Base-by-base conservation (phyloP, 108 stramenopile species). In the Discostella stelligeroides region DNA sequence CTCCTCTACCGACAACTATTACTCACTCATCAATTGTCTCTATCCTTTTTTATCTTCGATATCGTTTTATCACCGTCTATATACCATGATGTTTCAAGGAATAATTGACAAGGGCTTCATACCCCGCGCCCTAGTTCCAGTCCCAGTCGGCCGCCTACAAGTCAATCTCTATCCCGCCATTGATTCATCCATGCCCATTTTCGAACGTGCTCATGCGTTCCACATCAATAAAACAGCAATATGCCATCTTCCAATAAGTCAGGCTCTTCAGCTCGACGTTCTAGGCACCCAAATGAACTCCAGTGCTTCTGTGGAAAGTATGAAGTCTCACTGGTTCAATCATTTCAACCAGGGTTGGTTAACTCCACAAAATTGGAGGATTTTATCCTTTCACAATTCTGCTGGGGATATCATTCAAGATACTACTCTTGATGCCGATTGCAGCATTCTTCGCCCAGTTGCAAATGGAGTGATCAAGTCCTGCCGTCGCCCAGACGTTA, bases 1-100 rank as follows among this genome's bases (percentile, higher is more conserved):
- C n/a, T 38, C 7, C 54, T 17, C 15, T 80, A 68, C 47, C 69
- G 73, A 54, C 75, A 55, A 59, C 75, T 20, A 71, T 70, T 21
- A 62, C 65, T 13, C 38, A 14, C 4, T 25, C 30, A 15, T 67
- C 63, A 2, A 25, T 1, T 2, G n/a, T n/a, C n/a, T n/a, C n/a
- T n/a, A n/a, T n/a, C n/a, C n/a, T n/a, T n/a, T n/a, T n/a, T n/a
- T n/a, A n/a, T n/a, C n/a, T n/a, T n/a, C n/a, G n/a, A n/a, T n/a
- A n/a, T n/a, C n/a, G n/a, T n/a, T n/a, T n/a, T n/a, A n/a, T n/a
- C n/a, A n/a, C n/a, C n/a, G n/a, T n/a, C 17, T 18, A 2, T 20
- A 20, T 4, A 20, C 1, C 20, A 8, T 18, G 18, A 50, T 50
- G 23, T 1, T 24, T 8, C 14, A 25, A 13, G 51, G 24, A 14